Percentiles rank a stretch among this genome's conserved stretches.
phyloP scores from a whole-genome alignment of 345 rosid genomes.

The Diplotaxis tenuifolia region DNA sequence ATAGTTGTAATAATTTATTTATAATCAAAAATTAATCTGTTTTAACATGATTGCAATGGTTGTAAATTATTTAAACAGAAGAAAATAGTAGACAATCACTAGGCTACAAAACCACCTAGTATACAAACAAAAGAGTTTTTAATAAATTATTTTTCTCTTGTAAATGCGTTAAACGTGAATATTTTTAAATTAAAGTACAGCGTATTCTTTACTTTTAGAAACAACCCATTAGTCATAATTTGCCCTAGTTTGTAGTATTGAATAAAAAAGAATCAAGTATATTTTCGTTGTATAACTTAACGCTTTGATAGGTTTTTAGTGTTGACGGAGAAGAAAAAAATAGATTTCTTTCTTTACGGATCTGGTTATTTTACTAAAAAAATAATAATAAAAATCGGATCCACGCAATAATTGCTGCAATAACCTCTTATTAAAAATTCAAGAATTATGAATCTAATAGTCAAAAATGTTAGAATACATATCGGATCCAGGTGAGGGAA shows the following conservation, averaged over 20 bases:
- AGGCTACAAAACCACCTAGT: neutral
- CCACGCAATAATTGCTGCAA: neutral
- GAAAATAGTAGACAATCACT: neutral
- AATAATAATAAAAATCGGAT: neutral
- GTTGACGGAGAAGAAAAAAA: neutral
- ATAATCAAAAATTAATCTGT: neutral
- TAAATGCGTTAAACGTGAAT: constrained; percentile 13
- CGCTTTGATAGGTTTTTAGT: neutral
- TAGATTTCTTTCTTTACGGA: neutral
- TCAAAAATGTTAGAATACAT: constrained; percentile 28
- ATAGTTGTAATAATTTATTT: neutral
- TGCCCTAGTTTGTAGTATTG: neutral
- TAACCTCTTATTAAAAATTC: neutral
- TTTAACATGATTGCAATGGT: neutral
- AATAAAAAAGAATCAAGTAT: neutral
- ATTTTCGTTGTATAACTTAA: neutral
- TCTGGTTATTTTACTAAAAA: constrained; percentile 15
- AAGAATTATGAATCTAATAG: neutral
- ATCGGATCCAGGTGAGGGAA: constrained; percentile 34
- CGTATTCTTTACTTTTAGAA: neutral
- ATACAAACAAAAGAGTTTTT: neutral
- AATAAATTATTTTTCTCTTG: neutral
- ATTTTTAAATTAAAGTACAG: neutral
- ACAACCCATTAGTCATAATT: neutral
- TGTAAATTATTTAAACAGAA: neutral